Conservation (phyloP, 805 yeast genomes). For the Yarrowia osloensis region DNA sequence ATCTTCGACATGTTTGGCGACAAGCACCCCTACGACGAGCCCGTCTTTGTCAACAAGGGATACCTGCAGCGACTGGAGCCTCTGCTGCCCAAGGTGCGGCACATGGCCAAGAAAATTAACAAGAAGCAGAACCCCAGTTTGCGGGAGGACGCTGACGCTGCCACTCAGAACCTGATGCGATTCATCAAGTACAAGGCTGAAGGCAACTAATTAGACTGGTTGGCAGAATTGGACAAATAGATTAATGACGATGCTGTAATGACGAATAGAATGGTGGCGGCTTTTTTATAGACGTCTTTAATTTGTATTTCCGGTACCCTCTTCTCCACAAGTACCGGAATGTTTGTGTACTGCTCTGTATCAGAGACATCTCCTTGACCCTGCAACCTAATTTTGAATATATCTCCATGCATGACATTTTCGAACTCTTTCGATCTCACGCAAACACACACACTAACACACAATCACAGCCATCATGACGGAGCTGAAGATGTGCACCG, state of each 20-base stretch:
- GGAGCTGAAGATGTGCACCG: constrained; percentile 69
- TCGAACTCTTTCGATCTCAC: background rate
- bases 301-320: too few species aligned
- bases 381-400: background rate
- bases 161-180: constrained; percentile 63
- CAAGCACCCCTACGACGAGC: constrained; percentile 65
- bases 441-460: background rate
- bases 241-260: constrained; percentile 1
- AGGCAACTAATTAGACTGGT: background rate
- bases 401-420: constrained; percentile 13
- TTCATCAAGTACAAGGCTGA: constrained; percentile 74
- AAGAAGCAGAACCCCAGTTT: constrained; percentile 59
- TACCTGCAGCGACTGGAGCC: constrained; percentile 49
- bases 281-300: too few species aligned
- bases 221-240: background rate
- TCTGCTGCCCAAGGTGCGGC: constrained; percentile 52
- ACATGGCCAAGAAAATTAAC: constrained; percentile 63
- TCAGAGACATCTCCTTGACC: too few species aligned
- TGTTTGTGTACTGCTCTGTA: too few species aligned
- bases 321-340: too few species aligned
- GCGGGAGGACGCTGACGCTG: constrained; percentile 67
- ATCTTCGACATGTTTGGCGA: constrained; percentile 83
- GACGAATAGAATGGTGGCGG: background rate
- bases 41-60: constrained; percentile 60
- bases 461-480: constrained; percentile 2